phyloP scores from a whole-genome alignment of 371 early-diverging fungal species.

The Mucor sp. region DNA sequence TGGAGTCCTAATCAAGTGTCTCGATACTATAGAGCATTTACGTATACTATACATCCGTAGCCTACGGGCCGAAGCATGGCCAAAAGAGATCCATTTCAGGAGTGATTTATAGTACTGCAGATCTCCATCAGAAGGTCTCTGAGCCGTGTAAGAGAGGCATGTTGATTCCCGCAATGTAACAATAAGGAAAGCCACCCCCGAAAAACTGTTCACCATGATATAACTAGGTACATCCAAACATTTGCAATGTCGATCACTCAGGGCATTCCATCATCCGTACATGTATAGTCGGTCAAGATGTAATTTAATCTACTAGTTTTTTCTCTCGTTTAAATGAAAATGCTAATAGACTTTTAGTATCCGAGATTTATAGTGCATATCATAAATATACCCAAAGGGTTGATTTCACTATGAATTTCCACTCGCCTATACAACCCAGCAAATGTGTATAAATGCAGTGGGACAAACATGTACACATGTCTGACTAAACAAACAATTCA shows the following conservation, averaged over 20 bases:
- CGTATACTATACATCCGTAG: no score
- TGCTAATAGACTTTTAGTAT: neutral
- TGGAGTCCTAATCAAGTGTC: neutral
- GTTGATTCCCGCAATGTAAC: neutral
- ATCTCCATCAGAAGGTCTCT: neutral
- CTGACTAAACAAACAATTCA: neutral
- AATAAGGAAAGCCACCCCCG: neutral
- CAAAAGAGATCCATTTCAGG: neutral
- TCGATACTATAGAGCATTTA: no score
- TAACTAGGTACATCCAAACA: neutral
- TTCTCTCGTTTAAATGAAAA: neutral
- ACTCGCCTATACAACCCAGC: neutral
- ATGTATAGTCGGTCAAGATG: neutral
- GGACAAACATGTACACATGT: neutral
- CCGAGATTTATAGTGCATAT: neutral
- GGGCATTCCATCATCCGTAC: neutral
- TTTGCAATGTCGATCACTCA: neutral
- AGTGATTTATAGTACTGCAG: neutral
- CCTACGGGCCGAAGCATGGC: neutral
- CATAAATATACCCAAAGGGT: neutral
- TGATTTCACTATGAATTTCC: neutral
- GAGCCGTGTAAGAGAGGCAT: neutral
- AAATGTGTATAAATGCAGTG: neutral
- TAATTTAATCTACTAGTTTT: neutral
- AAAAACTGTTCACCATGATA: no score